Evolutionary conservation across 257 asterid species (phyloP), one percentile per base, ranked within the genome.

Genomic region (Nemophila menziesii): DNA sequence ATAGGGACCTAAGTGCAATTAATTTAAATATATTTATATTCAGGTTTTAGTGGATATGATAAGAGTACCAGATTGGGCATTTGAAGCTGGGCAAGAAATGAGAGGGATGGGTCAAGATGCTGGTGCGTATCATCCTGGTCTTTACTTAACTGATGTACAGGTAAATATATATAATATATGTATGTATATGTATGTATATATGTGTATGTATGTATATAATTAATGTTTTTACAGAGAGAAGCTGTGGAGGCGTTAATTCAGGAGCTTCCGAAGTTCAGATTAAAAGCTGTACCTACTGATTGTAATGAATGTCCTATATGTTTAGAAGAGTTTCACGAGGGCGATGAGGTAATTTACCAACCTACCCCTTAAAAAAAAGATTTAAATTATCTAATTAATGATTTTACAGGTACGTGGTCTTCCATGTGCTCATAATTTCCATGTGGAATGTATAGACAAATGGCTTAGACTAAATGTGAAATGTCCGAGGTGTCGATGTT

Each of bases 341-440:
- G 97, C 33, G 75, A 80, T 59, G 97, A 87, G 95, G 97, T 80
- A 29, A 29, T 29, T 2, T 29, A 29, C 38, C 11, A 33, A n/a
- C 8, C 33, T 23, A 13, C 14, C 0, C 9, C 20, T 0, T 16
- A 33, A 40, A 18, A 13, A 4, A 49, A 0, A 18, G n/a, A 29
- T n/a, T n/a, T 23, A 7, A 9, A 7, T 11, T 37, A 5, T 17
- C 48, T 43, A 23, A 43, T 55, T 39, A 16, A 38, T 37, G 42
- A 23, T 33, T 26, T 38, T 51, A 63, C 81, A 87, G 97, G 97
- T 89, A 22, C 77, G 98, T 0, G 98, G 96, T 19, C 92, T 89
- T 42, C 98, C 98, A 4, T 89, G 98, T 67, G 98, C 98, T 11
- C 98, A 89, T 76, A 89, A 89, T 51, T 89, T 89, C 59, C 98